Percentiles rank a stretch among this genome's conserved stretches.
phyloP scores from a whole-genome alignment of 2,329 filamentous ascomycete species.

The Penicillium janthinellum region DNA sequence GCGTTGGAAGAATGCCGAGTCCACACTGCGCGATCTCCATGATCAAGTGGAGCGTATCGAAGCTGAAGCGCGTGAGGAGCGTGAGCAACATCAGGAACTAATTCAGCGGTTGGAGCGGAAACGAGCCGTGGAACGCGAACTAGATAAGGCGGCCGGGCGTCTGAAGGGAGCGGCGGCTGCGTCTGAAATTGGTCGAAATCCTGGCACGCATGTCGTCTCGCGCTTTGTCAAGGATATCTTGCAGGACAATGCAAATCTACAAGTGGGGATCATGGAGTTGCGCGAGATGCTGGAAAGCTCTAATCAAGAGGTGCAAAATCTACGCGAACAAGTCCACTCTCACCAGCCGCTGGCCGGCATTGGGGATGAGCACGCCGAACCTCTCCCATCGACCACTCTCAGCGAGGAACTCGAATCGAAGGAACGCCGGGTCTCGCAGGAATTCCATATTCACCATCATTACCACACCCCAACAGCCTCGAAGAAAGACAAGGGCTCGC shows the following conservation, averaged over 20 bases:
- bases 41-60: slow-evolving; percentile 89
- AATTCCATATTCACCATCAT: slow-evolving; percentile 92
- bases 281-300: slow-evolving; percentile 87
- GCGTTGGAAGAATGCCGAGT: slow-evolving; percentile 83
- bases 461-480: slow-evolving; percentile 69
- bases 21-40: slow-evolving; percentile 74
- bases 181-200: slow-evolving; percentile 63
- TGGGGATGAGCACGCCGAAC: slow-evolving; percentile 24
- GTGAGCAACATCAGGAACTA: slow-evolving; percentile 77
- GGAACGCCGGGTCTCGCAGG: slow-evolving; percentile 60
- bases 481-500: slow-evolving; percentile 57
- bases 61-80: slow-evolving; percentile 76
- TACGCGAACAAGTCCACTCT: slow-evolving; percentile 77
- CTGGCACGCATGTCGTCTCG: slow-evolving; percentile 74
- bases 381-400: slow-evolving; percentile 58
- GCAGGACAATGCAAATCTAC: slow-evolving; percentile 91
- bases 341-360: slow-evolving; percentile 68
- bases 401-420: slow-evolving; percentile 69
- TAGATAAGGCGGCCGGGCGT: slow-evolving; percentile 76
- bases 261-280: slow-evolving; percentile 87
- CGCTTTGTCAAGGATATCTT: slow-evolving; percentile 95
- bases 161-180: slow-evolving; percentile 78
- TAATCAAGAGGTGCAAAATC: slow-evolving; percentile 86
- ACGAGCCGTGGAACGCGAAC: slow-evolving; percentile 76
- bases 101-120: slow-evolving; percentile 81